These are phyloP conservation scores for Cicer arietinum DNA, from an alignment of 306 rosid species.

Conservation along the genomic window DNA sequence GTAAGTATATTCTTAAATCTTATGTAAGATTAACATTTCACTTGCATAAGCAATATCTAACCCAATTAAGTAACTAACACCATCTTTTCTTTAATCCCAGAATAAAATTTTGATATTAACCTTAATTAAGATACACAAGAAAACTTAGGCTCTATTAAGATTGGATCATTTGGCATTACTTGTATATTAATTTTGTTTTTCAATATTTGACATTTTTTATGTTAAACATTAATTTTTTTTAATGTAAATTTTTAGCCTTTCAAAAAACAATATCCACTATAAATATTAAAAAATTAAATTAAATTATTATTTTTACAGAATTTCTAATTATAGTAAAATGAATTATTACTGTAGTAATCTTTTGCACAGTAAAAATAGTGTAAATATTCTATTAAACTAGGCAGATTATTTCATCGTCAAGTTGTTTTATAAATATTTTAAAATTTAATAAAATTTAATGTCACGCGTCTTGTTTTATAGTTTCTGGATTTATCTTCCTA, in stretches of 20 bases:
- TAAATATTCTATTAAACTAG: too few relatives aligned
- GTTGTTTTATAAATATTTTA: not conserved
- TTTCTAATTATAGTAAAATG: too few relatives aligned
- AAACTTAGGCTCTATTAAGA: not conserved
- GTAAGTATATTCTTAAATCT: conserved; percentile 54
- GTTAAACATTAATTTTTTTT: not conserved
- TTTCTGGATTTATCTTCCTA: conserved; percentile 30
- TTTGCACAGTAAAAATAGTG: too few relatives aligned
- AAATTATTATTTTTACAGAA: too few relatives aligned
- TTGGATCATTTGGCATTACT: not conserved
- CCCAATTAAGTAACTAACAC: conserved; percentile 13
- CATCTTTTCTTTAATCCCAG: not conserved
- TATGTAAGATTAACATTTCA: not conserved
- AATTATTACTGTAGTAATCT: too few relatives aligned
- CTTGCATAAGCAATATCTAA: not conserved
- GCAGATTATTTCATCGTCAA: not conserved
- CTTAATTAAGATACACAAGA: not conserved
- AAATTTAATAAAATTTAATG: not conserved
- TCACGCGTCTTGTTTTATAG: conserved; percentile 10
- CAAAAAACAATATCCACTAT: not conserved
- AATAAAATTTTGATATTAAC: not conserved
- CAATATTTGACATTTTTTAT: not conserved
- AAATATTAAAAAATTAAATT: not conserved
- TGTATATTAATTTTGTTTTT: not conserved
- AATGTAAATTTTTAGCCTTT: not conserved